Conservation (phyloP, 371 early-diverging fungal genomes). For the Catenaria anguillulae region DNA sequence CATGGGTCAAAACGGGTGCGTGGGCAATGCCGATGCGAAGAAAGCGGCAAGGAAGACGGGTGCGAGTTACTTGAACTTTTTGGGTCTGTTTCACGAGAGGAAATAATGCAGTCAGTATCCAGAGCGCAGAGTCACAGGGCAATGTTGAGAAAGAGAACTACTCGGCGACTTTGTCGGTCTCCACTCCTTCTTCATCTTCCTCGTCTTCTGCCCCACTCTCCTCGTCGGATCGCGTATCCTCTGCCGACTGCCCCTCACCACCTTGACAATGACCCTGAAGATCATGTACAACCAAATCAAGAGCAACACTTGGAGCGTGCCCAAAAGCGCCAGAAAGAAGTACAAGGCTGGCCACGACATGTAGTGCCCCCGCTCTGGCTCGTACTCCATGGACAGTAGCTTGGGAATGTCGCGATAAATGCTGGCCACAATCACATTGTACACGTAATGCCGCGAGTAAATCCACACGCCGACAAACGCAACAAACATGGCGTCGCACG, state of each 20-base stretch:
- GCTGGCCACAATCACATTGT: constrained; percentile 31
- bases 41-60: no score
- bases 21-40: no score
- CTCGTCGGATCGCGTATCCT: constrained; percentile 49
- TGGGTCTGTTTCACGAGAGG: no score
- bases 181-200: no score
- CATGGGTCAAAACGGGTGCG: no score
- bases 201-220: constrained; percentile 16
- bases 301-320: constrained; percentile 29
- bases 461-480: constrained; percentile 53
- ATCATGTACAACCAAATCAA: constrained; percentile 50
- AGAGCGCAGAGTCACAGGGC: no score
- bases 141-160: no score
- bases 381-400: constrained; percentile 25
- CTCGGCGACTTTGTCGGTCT: no score
- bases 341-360: constrained; percentile 32
- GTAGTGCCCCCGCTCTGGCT: constrained; percentile 27
- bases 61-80: no score
- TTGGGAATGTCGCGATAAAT: constrained; percentile 27
- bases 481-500: constrained; percentile 44
- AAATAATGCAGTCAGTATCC: no score
- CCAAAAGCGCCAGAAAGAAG: constrained; percentile 29
- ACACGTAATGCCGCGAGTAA: constrained; percentile 47
- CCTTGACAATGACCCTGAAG: constrained; percentile 39
- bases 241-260: constrained; percentile 36